Conservation (phyloP, 2,329 filamentous ascomycete species). For the Fusarium metavorans region DNA sequence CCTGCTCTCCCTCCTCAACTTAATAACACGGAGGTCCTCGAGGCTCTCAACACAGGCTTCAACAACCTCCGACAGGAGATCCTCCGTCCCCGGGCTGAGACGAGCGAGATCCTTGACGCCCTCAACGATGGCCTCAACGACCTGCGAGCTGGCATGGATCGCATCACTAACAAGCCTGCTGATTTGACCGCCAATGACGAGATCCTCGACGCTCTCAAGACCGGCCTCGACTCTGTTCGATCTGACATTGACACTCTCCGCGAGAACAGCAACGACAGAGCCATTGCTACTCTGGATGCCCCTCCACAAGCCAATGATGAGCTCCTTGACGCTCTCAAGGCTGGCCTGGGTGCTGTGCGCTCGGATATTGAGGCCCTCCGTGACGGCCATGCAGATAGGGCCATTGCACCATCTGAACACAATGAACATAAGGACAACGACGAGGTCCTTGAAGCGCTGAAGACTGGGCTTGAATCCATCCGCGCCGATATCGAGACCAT, state of each 20-base stretch:
- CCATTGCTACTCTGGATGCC: constrained; percentile 56
- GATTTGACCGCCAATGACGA: constrained; percentile 90
- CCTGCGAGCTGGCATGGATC: constrained; percentile 81
- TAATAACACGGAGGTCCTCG: constrained; percentile 75
- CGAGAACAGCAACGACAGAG: constrained; percentile 63
- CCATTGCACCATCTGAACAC: constrained; percentile 48
- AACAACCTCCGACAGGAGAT: constrained; percentile 82
- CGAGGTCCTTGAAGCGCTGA: constrained; percentile 79
- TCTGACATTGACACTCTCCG: constrained; percentile 83
- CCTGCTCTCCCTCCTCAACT: constrained; percentile 60
- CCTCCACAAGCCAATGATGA: constrained; percentile 79
- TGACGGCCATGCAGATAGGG: constrained; percentile 61
- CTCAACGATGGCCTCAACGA: constrained; percentile 88
- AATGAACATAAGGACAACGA: constrained; percentile 74
- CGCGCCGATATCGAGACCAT: constrained; percentile 53
- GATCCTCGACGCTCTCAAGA: constrained; percentile 87
- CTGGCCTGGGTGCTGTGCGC: constrained; percentile 80
- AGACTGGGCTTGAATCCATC: constrained; percentile 37
- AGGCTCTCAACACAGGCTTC: constrained; percentile 77
- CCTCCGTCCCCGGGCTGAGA: constrained; percentile 74
- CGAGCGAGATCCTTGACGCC: constrained; percentile 89
- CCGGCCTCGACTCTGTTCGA: constrained; percentile 81
- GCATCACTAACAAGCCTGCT: constrained; percentile 79
- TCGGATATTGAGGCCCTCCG: constrained; percentile 84
- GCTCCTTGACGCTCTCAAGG: constrained; percentile 86